Evolutionary conservation across 768 basidiomycete genomes (phyloP), one percentile per base, ranked within the genome.

Genomic region (Suillus paluster): DNA sequence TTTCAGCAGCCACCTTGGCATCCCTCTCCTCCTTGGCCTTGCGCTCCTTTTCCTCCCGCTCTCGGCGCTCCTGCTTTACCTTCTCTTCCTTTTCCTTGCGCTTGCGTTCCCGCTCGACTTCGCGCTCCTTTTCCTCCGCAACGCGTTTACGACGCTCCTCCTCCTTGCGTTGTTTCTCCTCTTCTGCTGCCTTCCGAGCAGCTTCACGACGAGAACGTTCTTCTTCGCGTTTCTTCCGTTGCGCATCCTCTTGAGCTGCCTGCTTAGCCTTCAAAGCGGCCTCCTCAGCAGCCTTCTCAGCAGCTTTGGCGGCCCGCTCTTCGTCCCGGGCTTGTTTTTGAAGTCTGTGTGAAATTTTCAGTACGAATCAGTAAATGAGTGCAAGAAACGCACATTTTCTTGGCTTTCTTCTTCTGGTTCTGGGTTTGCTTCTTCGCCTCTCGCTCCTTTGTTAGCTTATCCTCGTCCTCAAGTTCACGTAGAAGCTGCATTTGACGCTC

Each of bases 351-450:
- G 44, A 56, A 63, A 58, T 64, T 21, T 46, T 46, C 54, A 34
- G 55, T 39, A 61, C 8, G 33, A 59, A 25, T 9, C 56, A 17
- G 25, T 21, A 57, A 34, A 25, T 27, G 19, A 70, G 64, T 11
- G 70, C 83, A 53, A 30, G 50, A 66, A 59, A 71, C 81, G 58
- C 67, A 97, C 95, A 81, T 89, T 85, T 95, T 95, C 82, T 98
- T 98, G 77, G 98, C 97, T 84, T 98, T 99, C 85, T 97, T 99
- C 85, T 96, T 96, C 85, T 97, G 95, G 78, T 94, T 93, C 64
- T 89, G 91, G 73, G 92, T 92, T 75, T 94, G 93, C 77, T 87
- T 88, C 84, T 97, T 97, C 59, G 88, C 91, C 79, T 97, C 96
- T 68, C 87, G 86, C 71, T 97, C 95, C 72, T 90, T 90, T 54